phyloP scores from a whole-genome alignment of 2,329 filamentous ascomycete species.

The Aspergillus novofumigatus region DNA sequence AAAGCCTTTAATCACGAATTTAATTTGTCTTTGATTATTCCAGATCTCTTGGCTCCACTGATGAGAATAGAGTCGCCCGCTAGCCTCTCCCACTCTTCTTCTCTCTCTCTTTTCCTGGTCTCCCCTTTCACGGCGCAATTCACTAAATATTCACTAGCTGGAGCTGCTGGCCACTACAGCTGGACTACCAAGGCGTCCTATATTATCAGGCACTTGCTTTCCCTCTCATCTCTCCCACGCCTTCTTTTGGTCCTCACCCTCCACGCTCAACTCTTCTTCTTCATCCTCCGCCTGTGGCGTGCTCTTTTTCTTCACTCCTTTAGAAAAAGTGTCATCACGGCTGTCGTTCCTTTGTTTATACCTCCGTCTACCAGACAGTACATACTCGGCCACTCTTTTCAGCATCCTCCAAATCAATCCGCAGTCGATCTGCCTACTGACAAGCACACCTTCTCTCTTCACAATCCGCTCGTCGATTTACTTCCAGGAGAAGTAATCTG shows the following conservation, averaged over 20 bases:
- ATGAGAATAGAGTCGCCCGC: constrained; percentile 6
- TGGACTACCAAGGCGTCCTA: constrained; percentile 12
- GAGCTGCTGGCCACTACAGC: constrained; percentile 4
- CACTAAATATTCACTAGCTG: not conserved
- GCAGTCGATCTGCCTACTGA: constrained; percentile 35
- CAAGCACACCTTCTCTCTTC: constrained; percentile 5
- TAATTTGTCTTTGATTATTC: constrained; percentile 19
- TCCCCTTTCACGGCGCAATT: constrained; percentile 7
- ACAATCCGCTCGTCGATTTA: constrained; percentile 12
- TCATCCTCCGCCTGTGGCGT: constrained; percentile 17
- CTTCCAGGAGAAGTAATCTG: constrained; percentile 37
- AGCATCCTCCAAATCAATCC: constrained; percentile 6
- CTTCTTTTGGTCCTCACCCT: constrained; percentile 13
- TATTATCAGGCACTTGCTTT: constrained; percentile 14
- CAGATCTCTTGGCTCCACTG: constrained; percentile 18
- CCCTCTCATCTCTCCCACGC: constrained; percentile 9
- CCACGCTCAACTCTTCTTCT: constrained; percentile 8
- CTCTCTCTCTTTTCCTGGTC: not conserved
- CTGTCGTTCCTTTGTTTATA: constrained; percentile 31
- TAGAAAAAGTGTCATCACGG: constrained; percentile 25
- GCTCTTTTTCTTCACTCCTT: constrained; percentile 29
- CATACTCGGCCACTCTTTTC: constrained; percentile 1
- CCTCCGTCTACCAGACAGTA: constrained; percentile 11
- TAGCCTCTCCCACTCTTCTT: too few species aligned
- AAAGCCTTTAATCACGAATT: not conserved